Percentiles rank a stretch among this genome's conserved stretches.
These are phyloP conservation scores for Alternaria consortialis DNA, from an alignment of 2,329 filamentous ascomycete species.

Conservation along the genomic window DNA sequence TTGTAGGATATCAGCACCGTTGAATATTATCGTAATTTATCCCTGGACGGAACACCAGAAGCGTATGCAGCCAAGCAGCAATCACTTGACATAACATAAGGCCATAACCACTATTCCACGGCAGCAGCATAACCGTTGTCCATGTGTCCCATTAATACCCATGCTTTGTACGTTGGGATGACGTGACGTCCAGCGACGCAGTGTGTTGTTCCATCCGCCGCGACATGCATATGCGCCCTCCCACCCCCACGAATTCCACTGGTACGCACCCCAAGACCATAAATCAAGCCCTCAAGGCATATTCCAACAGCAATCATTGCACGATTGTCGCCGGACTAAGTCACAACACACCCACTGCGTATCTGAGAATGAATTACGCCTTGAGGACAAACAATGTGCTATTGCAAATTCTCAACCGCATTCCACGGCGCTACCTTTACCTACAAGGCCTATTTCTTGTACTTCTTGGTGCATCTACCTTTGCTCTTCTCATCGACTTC, in stretches of 20 bases:
- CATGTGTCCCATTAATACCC: not conserved
- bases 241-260: too few relatives aligned
- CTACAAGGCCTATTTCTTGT: too few relatives aligned
- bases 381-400: too few relatives aligned
- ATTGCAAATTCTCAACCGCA: too few relatives aligned
- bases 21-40: not conserved
- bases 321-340: too few relatives aligned
- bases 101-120: not conserved
- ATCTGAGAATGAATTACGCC: not conserved
- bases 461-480: too few relatives aligned
- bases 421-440: too few relatives aligned
- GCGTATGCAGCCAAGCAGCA: not conserved
- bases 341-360: too few relatives aligned
- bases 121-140: not conserved
- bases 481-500: too few relatives aligned
- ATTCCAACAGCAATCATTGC: too few relatives aligned
- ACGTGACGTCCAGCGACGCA: not conserved
- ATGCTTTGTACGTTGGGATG: not conserved
- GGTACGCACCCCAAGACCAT: not conserved
- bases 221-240: not conserved
- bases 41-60: not conserved
- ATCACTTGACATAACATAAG: not conserved
- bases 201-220: not conserved
- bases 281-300: not conserved
- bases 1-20: not conserved